Evolutionary conservation across 805 yeast genomes (phyloP), one percentile per base, ranked within the genome.

Genomic region (Kazachstania psychrophila): DNA sequence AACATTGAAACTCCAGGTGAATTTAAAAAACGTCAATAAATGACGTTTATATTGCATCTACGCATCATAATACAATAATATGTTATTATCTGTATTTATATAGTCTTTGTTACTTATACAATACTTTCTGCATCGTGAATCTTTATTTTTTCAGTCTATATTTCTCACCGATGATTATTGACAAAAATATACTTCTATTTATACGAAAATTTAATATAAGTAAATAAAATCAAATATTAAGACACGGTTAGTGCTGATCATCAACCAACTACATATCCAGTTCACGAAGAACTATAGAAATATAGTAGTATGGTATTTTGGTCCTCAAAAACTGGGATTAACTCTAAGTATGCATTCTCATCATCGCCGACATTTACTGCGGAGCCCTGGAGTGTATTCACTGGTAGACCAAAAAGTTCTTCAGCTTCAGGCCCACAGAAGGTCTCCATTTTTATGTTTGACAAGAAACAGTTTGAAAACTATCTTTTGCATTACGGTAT

Each of bases 371-470:
- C 80, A 10, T 86, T 87, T 58, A 66, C 68, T 13, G 69, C 80
- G 6, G 94, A 83, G 16, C 81, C 88, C 14, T 88, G 96, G 96
- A 60, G 77, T 6, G 75, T 88, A 0, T 83, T 74, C 51, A 86
- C 89, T 2, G 96, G 89, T n/a, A 81, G 79, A 44, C 79, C 78
- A 39, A 73, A 75, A 45, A 63, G 71, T 18, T 63, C 75, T 2
- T 77, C 78, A 25, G 25, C 38, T 9, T 31, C 53, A 3, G 31
- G 35, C 16, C 31, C 24, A 13, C 32, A 73, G 32, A 60, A 66
- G 40, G 94, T 77, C 2, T 82, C 95, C 2, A 94, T 89, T 9
- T 87, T 92, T 61, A 77, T 82, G 22, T 83, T 87, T 51, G 95
- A 82, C 56, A 88, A 87, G 63, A 74, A 77, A 52, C 77, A 74